Percentiles rank a stretch among this genome's conserved stretches.
These are phyloP conservation scores for Yamadazyma ubonensis DNA, from an alignment of 805 yeast species.

Conservation along the genomic window DNA sequence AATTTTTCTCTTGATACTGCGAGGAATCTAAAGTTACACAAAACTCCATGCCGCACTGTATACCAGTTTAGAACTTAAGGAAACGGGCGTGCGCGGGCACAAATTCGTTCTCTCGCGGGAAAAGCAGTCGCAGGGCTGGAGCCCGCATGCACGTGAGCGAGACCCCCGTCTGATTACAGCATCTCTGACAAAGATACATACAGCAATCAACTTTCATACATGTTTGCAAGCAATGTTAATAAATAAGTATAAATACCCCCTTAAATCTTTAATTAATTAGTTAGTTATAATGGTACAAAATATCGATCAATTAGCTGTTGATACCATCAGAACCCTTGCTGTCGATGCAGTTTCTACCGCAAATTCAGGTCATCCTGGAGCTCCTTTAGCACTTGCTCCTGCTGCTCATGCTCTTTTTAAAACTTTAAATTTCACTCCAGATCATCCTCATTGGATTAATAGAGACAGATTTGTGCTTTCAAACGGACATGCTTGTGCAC, in stretches of 20 bases:
- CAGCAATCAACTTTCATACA: no score
- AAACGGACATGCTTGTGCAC: slow-evolving; percentile 95
- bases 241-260: slow-evolving; percentile 2
- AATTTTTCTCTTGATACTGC: slow-evolving; percentile 11
- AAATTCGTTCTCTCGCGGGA: no score
- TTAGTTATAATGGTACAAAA: slow-evolving; percentile 8
- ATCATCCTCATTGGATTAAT: slow-evolving; percentile 89
- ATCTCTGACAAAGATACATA: no score
- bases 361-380: slow-evolving; percentile 99
- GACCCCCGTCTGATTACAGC: no score
- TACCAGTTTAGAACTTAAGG: slow-evolving; percentile 1
- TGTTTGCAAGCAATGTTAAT: neutral
- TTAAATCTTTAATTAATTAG: neutral
- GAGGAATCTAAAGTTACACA: slow-evolving; percentile 7
- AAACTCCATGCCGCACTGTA: slow-evolving; percentile 5
- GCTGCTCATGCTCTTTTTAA: slow-evolving; percentile 86
- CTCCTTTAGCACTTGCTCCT: slow-evolving; percentile 97
- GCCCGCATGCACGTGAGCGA: no score
- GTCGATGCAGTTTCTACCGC: slow-evolving; percentile 86
- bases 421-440: slow-evolving; percentile 83
- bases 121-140: no score
- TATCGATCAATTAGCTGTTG: slow-evolving; percentile 72
- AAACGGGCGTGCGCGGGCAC: slow-evolving; percentile 7
- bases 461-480: slow-evolving; percentile 94
- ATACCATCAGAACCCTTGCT: slow-evolving; percentile 86